Conservation (phyloP, 2,329 filamentous ascomycete genomes). For the Aspergillus sp. region DNA sequence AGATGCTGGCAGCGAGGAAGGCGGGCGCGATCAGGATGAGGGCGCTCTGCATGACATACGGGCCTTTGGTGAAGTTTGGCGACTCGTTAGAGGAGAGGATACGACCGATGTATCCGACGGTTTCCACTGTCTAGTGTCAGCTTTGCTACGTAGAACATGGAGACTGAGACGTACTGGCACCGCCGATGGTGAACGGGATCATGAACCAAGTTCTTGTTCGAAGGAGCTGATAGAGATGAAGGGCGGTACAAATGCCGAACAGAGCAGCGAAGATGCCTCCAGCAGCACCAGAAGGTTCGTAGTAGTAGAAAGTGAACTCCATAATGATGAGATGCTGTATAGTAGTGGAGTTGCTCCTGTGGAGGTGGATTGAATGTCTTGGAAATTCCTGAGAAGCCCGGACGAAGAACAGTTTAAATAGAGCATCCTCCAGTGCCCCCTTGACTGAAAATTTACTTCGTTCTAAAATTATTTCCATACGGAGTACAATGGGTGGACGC, state of each 20-base stretch:
- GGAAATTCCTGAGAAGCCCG: not conserved
- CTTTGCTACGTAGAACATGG: too few species aligned
- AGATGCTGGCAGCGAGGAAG: conserved; percentile 30
- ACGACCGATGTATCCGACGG: conserved; percentile 54
- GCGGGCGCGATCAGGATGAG: conserved; percentile 31
- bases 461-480: too few species aligned
- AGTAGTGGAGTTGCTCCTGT: not conserved
- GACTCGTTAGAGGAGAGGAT: conserved; percentile 41
- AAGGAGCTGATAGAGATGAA: conserved; percentile 27
- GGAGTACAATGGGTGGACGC: not conserved
- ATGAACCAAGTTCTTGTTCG: conserved; percentile 30
- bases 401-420: not conserved
- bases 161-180: too few species aligned
- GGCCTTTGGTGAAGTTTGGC: conserved; percentile 25
- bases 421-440: not conserved
- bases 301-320: conserved; percentile 26
- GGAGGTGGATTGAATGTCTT: not conserved
- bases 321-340: not conserved
- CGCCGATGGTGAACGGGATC: conserved; percentile 33
- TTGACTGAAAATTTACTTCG: too few species aligned
- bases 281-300: conserved; percentile 23
- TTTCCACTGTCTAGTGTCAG: conserved; percentile 44
- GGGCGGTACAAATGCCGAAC: conserved; percentile 22
- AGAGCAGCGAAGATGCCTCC: conserved; percentile 24
- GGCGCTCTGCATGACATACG: conserved; percentile 29